phyloP scores from a whole-genome alignment of 1,139 yeast genomes.

The Debaryomycetaceae sp. region DNA sequence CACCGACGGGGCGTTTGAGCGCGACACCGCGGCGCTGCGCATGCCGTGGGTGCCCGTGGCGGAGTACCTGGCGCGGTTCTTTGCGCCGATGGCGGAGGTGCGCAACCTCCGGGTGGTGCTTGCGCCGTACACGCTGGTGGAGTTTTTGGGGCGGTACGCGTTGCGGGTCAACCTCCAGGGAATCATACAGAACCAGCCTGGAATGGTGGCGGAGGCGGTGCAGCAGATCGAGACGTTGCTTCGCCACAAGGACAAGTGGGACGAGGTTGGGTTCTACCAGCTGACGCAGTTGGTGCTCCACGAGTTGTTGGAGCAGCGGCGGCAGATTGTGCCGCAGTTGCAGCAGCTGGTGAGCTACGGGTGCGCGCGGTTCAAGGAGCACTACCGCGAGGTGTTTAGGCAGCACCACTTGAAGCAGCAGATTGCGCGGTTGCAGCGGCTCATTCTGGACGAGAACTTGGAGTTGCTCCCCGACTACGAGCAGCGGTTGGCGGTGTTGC shows the following conservation, averaged over 20 bases:
- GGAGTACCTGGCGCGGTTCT: conserved; percentile 20
- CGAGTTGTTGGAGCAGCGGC: conserved; percentile 47
- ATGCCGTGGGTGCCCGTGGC: conserved; percentile 51
- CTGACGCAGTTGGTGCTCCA: conserved; percentile 49
- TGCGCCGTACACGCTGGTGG: conserved; percentile 46
- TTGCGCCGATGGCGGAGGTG: conserved; percentile 21
- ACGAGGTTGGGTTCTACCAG: conserved; percentile 39
- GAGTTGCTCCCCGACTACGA: conserved; percentile 92
- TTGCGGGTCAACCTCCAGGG: conserved; percentile 39
- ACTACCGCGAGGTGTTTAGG: conserved; percentile 45
- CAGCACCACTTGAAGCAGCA: conserved; percentile 44
- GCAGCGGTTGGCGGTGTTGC: conserved; percentile 75
- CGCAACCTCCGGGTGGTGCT: conserved; percentile 31
- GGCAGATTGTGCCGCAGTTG: conserved; percentile 34
- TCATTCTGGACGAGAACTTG: conserved; percentile 81
- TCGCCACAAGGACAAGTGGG: conserved; percentile 41
- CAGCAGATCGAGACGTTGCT: conserved; percentile 37
- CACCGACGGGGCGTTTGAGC: conserved; percentile 37
- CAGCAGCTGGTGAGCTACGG: conserved; percentile 20
- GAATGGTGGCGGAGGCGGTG: conserved; percentile 38
- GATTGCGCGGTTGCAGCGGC: conserved; percentile 52
- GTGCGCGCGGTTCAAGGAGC: conserved; percentile 42
- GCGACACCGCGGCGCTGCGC: conserved; percentile 21
- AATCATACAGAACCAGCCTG: conserved; percentile 40
- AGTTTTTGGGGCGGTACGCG: conserved; percentile 45